A percentile compares a stretch with the other conserved stretches of the same genome.
phyloP scores from a whole-genome alignment of 805 yeast species.

The Ogataea thermomethanolica region DNA sequence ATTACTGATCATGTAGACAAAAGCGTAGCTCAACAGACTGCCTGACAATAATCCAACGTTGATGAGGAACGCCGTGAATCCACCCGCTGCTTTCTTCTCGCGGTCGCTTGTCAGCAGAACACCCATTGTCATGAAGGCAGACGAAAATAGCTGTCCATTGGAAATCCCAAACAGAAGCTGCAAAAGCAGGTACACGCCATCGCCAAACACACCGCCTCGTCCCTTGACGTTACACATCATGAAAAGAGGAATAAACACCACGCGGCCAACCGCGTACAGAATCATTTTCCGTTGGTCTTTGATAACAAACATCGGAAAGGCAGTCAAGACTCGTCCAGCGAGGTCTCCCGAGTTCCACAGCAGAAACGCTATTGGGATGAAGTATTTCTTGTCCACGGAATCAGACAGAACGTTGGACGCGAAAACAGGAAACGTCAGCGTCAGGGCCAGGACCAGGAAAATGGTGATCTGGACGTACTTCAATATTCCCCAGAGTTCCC shows the following conservation, averaged over 20 bases:
- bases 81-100: conserved; percentile 89
- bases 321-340: conserved; percentile 69
- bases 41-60: conserved; percentile 79
- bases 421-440: conserved; percentile 85
- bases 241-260: conserved; percentile 66
- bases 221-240: conserved; percentile 59
- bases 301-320: conserved; percentile 42
- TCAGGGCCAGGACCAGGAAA: conserved; percentile 66
- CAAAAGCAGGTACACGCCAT: conserved; percentile 59
- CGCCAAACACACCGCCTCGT: conserved; percentile 47
- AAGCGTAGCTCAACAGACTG: conserved; percentile 66
- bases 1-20: conserved; percentile 37
- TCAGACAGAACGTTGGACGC: conserved; percentile 64
- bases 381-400: conserved; percentile 38
- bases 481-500: conserved; percentile 57
- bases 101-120: conserved; percentile 40
- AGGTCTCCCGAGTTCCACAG: conserved; percentile 92
- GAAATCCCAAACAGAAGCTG: conserved; percentile 83
- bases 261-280: conserved; percentile 51
- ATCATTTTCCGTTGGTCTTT: conserved; percentile 43
- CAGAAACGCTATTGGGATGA: conserved; percentile 72
- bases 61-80: conserved; percentile 78
- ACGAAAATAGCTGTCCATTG: conserved; percentile 81
- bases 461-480: conserved; percentile 65
- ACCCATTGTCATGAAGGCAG: conserved; percentile 50